Percentiles rank a stretch among this genome's conserved stretches.
Evolutionary conservation across 139 green algal genomes (phyloP).

Genomic region (Gonium pectorale): DNA sequence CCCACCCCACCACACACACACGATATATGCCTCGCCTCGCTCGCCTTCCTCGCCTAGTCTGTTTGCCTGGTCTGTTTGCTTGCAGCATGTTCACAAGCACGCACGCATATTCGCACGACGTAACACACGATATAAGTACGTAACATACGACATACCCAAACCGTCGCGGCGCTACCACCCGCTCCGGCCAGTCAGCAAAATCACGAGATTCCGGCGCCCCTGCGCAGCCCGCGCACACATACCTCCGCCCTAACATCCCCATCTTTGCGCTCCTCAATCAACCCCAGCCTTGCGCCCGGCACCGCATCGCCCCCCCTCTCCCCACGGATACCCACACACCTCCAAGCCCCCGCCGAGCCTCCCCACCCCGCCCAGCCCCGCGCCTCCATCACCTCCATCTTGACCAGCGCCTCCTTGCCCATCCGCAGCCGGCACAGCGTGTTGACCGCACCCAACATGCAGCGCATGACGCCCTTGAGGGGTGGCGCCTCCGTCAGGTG

Average conservation of each 20-base stretch:
- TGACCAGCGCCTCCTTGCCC: neutral
- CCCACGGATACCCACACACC: neutral
- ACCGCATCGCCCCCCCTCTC: neutral
- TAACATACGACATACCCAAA: too few relatives aligned
- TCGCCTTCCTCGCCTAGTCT: too few relatives aligned
- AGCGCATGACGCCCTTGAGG: neutral
- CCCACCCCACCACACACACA: too few relatives aligned
- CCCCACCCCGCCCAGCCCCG: neutral
- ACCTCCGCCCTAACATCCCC: neutral
- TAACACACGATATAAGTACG: too few relatives aligned
- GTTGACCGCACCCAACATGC: slow-evolving; percentile 4
- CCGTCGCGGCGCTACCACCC: too few relatives aligned
- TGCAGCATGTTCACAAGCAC: too few relatives aligned
- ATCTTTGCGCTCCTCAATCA: neutral
- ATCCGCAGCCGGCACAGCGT: slow-evolving; percentile 9
- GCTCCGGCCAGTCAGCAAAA: too few relatives aligned
- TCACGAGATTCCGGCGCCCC: too few relatives aligned
- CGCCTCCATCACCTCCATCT: neutral
- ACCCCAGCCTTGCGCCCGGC: neutral
- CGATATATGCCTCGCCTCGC: too few relatives aligned
- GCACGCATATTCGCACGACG: too few relatives aligned
- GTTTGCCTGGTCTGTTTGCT: too few relatives aligned
- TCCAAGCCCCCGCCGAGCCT: neutral
- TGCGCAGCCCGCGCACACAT: neutral
- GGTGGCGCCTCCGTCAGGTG: slow-evolving; percentile 1